Percentiles rank a stretch among this genome's conserved stretches.
Conservation (phyloP, 345 rosid species). For the Raphanus sativus region DNA sequence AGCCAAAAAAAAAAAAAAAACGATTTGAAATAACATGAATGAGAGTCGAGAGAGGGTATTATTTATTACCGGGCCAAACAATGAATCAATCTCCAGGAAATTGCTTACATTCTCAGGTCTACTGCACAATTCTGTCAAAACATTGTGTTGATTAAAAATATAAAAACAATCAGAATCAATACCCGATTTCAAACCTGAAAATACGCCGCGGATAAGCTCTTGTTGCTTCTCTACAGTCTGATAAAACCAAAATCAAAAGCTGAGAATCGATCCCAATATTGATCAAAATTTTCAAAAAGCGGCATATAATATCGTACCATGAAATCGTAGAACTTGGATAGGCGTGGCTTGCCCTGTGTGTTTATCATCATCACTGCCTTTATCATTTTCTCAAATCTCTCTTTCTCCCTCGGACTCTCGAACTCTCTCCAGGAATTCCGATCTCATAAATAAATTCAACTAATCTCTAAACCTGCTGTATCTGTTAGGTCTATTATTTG, state of each 20-base stretch:
- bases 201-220: constrained; percentile 79
- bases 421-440: neutral
- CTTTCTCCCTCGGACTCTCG: neutral
- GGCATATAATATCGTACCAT: constrained; percentile 41
- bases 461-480: neutral
- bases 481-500: neutral
- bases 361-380: constrained; percentile 86
- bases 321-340: constrained; percentile 77
- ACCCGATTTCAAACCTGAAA: constrained; percentile 56
- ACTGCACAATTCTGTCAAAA: constrained; percentile 60
- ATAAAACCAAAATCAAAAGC: neutral
- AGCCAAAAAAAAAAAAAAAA: neutral
- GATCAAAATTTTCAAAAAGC: no score
- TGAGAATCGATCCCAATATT: neutral
- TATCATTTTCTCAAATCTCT: constrained; percentile 51
- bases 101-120: constrained; percentile 91
- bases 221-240: constrained; percentile 88
- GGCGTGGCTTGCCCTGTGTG: constrained; percentile 54
- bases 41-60: neutral
- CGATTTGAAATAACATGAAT: no score
- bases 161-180: neutral
- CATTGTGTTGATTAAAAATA: neutral
- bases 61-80: constrained; percentile 84
- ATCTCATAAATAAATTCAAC: neutral
- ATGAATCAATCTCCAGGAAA: constrained; percentile 71